Evolutionary conservation across 352 stramenopile genomes (phyloP), one percentile per base, ranked within the genome.

Genomic region (Phytophthora agathidicida): DNA sequence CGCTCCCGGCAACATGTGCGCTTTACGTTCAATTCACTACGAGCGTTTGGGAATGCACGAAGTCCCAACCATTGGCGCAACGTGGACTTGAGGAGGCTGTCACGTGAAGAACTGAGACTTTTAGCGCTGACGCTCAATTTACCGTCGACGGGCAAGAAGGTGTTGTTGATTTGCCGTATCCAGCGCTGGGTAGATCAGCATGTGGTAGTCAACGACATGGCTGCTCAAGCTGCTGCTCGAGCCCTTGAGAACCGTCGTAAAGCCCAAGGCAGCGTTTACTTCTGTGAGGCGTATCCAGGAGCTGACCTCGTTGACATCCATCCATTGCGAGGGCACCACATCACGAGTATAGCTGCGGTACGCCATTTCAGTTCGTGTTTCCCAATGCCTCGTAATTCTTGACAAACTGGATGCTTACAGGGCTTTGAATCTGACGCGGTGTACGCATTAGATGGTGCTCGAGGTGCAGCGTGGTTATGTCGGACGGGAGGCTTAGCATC

Each of bases 181-280:
- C 82, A 93, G 62, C 76, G 76, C 16, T 93, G 84, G 84, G 62
- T 91, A 9, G 80, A 93, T 41, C 69, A 89, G 41, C 79, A 89
- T 33, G 61, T 89, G 10, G 60, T 80, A 5, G 66, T 60, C 26
- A 82, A 78, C 36, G 77, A 91, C 54, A 30, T 89, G n/a, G 80
- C 84, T 0, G 63, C 76, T 1, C 67, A 88, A 14, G 82, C 80
- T 11, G 82, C 80, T 8, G 76, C 81, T 2, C 66, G 54, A 28
- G 80, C 82, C 2, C 73, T 77, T 0, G 77, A 90, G 37, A 80
- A 75, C 33, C 78, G 82, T 42, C 60, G 71, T 3, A 75, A 81
- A 80, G 75, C 67, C 9, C 84, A 89, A 57, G 80, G 84, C 6
- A 72, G 70, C 13, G 74, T 93, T 19, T 93, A 88, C 71, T 88